Conservation (phyloP, 2,329 filamentous ascomycete species). For the Pestalotiopsis sp. region DNA sequence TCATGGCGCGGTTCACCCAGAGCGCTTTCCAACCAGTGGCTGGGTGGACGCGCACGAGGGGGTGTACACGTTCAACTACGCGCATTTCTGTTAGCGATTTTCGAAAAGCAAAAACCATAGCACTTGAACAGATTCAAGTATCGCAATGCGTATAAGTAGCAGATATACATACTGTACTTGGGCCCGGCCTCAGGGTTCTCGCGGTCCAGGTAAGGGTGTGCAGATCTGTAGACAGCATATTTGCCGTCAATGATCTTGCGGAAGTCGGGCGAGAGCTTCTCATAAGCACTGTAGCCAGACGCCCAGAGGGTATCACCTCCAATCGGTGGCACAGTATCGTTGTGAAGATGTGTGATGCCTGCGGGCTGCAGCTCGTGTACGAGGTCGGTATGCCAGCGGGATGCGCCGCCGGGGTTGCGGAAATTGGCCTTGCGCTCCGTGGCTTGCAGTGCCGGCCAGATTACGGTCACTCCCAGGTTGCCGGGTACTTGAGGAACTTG, state of each 20-base stretch:
- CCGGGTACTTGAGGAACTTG: conserved; percentile 74
- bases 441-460: conserved; percentile 71
- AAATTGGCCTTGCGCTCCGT: conserved; percentile 64
- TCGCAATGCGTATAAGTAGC: too few species aligned
- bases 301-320: conserved; percentile 77
- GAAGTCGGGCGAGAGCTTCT: conserved; percentile 72
- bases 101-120: too few species aligned
- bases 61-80: conserved; percentile 65
- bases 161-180: conserved; percentile 39
- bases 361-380: conserved; percentile 73
- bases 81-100: too few species aligned
- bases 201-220: conserved; percentile 69
- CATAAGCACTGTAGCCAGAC: conserved; percentile 70
- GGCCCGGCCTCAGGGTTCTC: conserved; percentile 63
- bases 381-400: conserved; percentile 71
- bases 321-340: conserved; percentile 65
- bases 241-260: conserved; percentile 71
- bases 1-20: conserved; percentile 74
- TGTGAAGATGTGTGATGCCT: conserved; percentile 71
- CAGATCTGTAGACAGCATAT: conserved; percentile 65
- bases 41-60: conserved; percentile 71
- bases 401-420: conserved; percentile 68
- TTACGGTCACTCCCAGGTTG: conserved; percentile 64
- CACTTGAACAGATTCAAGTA: too few species aligned
- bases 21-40: conserved; percentile 76